These are phyloP conservation scores for Chaetothyriales sp. DNA, from an alignment of 2,329 filamentous ascomycete genomes.

Conservation along the genomic window DNA sequence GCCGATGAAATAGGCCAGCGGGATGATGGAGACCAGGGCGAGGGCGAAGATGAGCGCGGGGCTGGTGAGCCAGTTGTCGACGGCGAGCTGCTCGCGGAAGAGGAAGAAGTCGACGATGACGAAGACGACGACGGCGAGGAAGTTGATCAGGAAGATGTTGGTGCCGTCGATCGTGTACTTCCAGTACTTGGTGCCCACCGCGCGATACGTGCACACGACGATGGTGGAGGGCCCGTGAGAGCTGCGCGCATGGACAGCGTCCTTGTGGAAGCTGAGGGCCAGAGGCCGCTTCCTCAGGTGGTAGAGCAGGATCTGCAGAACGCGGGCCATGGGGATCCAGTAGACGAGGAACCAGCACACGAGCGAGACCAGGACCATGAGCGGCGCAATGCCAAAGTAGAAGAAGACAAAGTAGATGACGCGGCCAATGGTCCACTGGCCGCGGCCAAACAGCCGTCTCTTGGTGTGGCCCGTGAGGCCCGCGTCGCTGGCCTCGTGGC, in stretches of 20 bases:
- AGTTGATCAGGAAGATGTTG: slow-evolving; percentile 97
- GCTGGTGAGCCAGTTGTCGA: slow-evolving; percentile 63
- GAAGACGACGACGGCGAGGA: slow-evolving; percentile 85
- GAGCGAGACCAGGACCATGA: slow-evolving; percentile 69
- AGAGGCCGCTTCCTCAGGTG: slow-evolving; percentile 87
- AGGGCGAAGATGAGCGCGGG: slow-evolving; percentile 76
- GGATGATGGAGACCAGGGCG: slow-evolving; percentile 82
- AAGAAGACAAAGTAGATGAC: slow-evolving; percentile 96
- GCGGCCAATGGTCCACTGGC: slow-evolving; percentile 86
- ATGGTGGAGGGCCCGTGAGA: slow-evolving; percentile 67
- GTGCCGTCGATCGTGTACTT: slow-evolving; percentile 98
- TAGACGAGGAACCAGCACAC: slow-evolving; percentile 96
- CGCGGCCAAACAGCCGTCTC: slow-evolving; percentile 80
- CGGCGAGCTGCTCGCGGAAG: slow-evolving; percentile 52
- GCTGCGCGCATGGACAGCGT: slow-evolving; percentile 58
- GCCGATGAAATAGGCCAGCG: slow-evolving; percentile 93
- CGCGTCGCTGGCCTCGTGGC: slow-evolving; percentile 35
- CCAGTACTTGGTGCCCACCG: slow-evolving; percentile 91
- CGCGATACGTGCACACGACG: slow-evolving; percentile 89
- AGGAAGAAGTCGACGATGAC: slow-evolving; percentile 88
- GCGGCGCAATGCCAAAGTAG: slow-evolving; percentile 79
- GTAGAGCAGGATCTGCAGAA: slow-evolving; percentile 76
- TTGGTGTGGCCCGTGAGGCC: slow-evolving; percentile 42
- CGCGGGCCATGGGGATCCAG: slow-evolving; percentile 96
- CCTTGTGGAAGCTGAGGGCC: slow-evolving; percentile 83